Evolutionary conservation across 306 rosid species (phyloP).

Genomic region (Cicer judaicum): DNA sequence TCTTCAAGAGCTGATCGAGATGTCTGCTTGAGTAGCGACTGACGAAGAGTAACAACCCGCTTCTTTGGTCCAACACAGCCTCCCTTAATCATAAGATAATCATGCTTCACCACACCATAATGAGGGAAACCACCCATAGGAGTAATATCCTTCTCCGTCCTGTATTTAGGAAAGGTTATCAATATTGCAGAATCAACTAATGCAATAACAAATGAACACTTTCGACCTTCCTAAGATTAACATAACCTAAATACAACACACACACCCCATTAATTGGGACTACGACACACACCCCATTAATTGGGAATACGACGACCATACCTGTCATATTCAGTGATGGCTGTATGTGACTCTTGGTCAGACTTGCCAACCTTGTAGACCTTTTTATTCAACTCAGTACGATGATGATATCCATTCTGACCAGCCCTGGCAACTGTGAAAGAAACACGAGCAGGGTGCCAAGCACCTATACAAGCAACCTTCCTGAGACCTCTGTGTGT

Average conservation of each 20-base stretch:
- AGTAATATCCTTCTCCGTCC: conserved; percentile 82
- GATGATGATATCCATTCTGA: conserved; percentile 90
- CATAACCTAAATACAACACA: too few relatives aligned
- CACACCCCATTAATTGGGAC: too few relatives aligned
- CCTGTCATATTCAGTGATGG: conserved; percentile 60
- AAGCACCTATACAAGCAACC: conserved; percentile 96
- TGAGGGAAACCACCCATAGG: conserved; percentile 91
- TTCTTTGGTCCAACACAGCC: conserved; percentile 78
- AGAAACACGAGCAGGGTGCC: conserved; percentile 95
- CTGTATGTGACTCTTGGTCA: conserved; percentile 68
- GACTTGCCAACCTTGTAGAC: conserved; percentile 72
- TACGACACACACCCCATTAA: neutral
- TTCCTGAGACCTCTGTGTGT: conserved; percentile 88
- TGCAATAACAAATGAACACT: neutral
- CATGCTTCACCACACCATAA: conserved; percentile 70
- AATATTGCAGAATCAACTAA: neutral
- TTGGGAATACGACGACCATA: neutral
- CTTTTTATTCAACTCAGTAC: conserved; percentile 86
- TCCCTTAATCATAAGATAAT: conserved; percentile 69
- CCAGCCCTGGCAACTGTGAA: conserved; percentile 93
- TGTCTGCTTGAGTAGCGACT: conserved; percentile 73
- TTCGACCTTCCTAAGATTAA: too few relatives aligned
- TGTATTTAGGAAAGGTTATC: neutral
- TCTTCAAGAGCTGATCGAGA: conserved; percentile 76
- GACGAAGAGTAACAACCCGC: conserved; percentile 75